A percentile compares a stretch with the other conserved stretches of the same genome.
These are phyloP conservation scores for Cladophialophora chaetospira DNA, from an alignment of 2,329 filamentous ascomycete genomes.

Conservation along the genomic window DNA sequence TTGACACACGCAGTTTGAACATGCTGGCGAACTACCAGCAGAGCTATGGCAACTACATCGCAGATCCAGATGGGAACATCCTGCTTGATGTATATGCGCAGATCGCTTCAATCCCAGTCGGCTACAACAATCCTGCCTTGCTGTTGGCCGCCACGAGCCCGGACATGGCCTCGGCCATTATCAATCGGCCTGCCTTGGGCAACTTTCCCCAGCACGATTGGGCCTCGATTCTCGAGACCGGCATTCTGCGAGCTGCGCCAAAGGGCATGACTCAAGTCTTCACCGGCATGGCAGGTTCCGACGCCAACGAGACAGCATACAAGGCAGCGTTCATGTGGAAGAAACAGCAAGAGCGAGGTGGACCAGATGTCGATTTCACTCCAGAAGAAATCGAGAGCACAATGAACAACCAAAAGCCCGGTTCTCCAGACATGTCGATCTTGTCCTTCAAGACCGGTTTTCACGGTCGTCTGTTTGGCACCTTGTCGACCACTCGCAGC, in stretches of 20 bases:
- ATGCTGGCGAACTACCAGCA: constrained; percentile 76
- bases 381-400: constrained; percentile 70
- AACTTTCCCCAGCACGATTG: constrained; percentile 89
- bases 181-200: constrained; percentile 72
- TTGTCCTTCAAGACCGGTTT: constrained; percentile 86
- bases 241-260: constrained; percentile 79
- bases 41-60: constrained; percentile 75
- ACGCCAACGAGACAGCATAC: constrained; percentile 92
- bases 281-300: constrained; percentile 83
- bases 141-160: constrained; percentile 69
- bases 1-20: constrained; percentile 83
- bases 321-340: constrained; percentile 96
- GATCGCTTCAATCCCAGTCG: constrained; percentile 88
- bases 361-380: constrained; percentile 75
- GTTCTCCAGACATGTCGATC: constrained; percentile 78
- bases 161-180: constrained; percentile 76
- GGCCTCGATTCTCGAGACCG: constrained; percentile 75
- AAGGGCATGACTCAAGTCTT: constrained; percentile 86
- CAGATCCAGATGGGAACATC: constrained; percentile 54
- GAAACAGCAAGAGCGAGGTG: constrained; percentile 77
- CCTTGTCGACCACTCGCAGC: constrained; percentile 82
- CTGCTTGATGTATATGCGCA: constrained; percentile 66
- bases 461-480: constrained; percentile 88
- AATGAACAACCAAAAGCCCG: constrained; percentile 81
- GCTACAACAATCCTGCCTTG: constrained; percentile 86